phyloP scores from a whole-genome alignment of 73 alveolate species.

The Blepharisma stoltei region DNA sequence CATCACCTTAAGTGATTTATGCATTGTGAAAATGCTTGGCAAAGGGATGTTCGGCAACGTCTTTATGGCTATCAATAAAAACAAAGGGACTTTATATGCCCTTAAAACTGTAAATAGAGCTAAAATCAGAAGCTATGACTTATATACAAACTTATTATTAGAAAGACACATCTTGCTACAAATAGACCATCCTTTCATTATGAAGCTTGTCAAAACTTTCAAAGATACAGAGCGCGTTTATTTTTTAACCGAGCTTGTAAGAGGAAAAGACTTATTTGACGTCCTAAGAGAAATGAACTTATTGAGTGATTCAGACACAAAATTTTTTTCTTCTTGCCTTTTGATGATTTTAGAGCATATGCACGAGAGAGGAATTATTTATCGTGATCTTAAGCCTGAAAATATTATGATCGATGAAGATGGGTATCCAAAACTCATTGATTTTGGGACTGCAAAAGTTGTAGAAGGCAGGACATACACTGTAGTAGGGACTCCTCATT shows the following conservation, averaged over 20 bases:
- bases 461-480: conserved; percentile 5
- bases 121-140: conserved; percentile 31
- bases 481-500: conserved; percentile 18
- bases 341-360: background rate
- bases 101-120: conserved; percentile 31
- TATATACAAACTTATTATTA: conserved; percentile 34
- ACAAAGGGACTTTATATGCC: conserved; percentile 41
- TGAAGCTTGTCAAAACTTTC: conserved; percentile 33
- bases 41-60: conserved; percentile 40
- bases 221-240: conserved; percentile 32
- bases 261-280: conserved; percentile 44
- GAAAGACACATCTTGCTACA: conserved; percentile 35
- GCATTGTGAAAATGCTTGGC: conserved; percentile 40
- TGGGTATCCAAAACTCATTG: background rate
- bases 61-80: conserved; percentile 6
- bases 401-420: background rate
- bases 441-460: background rate
- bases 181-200: conserved; percentile 40
- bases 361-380: no score
- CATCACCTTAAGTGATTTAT: conserved; percentile 44
- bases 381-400: background rate
- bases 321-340: background rate
- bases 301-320: background rate
- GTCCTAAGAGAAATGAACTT: conserved; percentile 42
- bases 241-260: conserved; percentile 36